A percentile compares a stretch with the other conserved stretches of the same genome.
Conservation (phyloP, 345 rosid genomes). For the Murraya koenigii region DNA sequence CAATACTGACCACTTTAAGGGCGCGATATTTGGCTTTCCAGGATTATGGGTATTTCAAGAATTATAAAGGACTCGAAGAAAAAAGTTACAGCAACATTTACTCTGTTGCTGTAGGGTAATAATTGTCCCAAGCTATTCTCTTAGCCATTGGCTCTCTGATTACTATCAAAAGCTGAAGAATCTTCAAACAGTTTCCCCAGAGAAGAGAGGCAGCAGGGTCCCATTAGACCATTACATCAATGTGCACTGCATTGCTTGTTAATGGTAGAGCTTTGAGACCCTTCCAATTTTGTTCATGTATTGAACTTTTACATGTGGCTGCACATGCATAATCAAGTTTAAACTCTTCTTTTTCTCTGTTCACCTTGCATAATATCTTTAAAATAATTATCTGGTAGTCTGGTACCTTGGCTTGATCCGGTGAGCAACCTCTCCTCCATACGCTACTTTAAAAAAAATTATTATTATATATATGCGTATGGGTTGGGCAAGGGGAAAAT, state of each 20-base stretch:
- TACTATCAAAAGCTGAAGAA: not conserved
- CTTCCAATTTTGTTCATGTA: not conserved
- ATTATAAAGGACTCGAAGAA: not conserved
- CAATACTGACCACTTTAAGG: not conserved
- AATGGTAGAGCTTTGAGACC: not conserved
- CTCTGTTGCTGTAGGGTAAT: not conserved
- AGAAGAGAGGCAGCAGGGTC: conserved; percentile 4
- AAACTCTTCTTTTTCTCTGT: not conserved
- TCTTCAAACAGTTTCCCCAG: not conserved
- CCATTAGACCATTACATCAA: not conserved
- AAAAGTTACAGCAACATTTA: not conserved
- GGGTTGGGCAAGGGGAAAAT: no score
- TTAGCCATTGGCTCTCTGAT: not conserved
- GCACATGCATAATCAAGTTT: not conserved
- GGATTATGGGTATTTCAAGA: not conserved
- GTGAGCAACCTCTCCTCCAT: no score
- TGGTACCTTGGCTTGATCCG: no score
- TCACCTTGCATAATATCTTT: not conserved
- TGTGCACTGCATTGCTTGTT: not conserved
- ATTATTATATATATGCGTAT: no score
- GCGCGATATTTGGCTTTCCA: conserved; percentile 2
- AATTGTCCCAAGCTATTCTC: not conserved
- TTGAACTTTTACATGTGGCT: not conserved
- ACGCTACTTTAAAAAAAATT: no score
- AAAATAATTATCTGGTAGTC: not conserved